Percentiles rank a stretch among this genome's conserved stretches.
phyloP scores from a whole-genome alignment of 352 stramenopile genomes.

The Phytophthora pini region DNA sequence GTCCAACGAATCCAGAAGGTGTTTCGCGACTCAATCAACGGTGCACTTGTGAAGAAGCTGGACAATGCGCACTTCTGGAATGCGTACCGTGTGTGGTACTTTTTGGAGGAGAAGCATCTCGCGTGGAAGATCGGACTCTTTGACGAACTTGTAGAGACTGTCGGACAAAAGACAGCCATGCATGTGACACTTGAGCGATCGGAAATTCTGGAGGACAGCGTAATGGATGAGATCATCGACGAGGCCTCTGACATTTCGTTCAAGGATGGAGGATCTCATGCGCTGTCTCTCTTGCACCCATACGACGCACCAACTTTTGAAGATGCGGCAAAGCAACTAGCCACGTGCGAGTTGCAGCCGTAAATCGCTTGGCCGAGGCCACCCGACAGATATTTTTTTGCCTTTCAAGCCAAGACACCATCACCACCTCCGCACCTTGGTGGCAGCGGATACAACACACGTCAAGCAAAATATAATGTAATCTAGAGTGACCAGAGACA shows the following conservation, averaged over 20 bases:
- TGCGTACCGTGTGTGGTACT: constrained; percentile 73
- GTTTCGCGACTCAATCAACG: constrained; percentile 86
- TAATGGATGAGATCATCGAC: constrained; percentile 51
- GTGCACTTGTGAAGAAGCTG: constrained; percentile 75
- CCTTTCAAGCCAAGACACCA: constrained; percentile 30
- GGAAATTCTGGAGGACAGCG: constrained; percentile 51
- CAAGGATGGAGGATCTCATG: constrained; percentile 29
- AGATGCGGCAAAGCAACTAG: constrained; percentile 49
- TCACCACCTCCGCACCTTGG: constrained; percentile 25
- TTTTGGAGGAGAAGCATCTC: constrained; percentile 77
- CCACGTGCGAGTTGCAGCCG: constrained; percentile 50
- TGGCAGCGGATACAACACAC: constrained; percentile 39
- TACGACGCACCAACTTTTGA: constrained; percentile 51
- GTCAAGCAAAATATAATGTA: constrained; percentile 51
- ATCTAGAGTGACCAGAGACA: constrained; percentile 48
- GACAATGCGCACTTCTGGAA: constrained; percentile 90
- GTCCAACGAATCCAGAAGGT: constrained; percentile 97
- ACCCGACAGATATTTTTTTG: constrained; percentile 14
- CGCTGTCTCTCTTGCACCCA: constrained; percentile 34
- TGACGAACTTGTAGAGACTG: constrained; percentile 77
- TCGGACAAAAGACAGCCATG: constrained; percentile 59
- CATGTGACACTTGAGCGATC: constrained; percentile 47
- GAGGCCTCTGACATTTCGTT: constrained; percentile 41
- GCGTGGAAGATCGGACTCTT: constrained; percentile 81
- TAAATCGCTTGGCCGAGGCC: constrained; percentile 21